Base-by-base conservation (phyloP, 2,329 filamentous ascomycete genomes). In the Botrytis fragariae region DNA sequence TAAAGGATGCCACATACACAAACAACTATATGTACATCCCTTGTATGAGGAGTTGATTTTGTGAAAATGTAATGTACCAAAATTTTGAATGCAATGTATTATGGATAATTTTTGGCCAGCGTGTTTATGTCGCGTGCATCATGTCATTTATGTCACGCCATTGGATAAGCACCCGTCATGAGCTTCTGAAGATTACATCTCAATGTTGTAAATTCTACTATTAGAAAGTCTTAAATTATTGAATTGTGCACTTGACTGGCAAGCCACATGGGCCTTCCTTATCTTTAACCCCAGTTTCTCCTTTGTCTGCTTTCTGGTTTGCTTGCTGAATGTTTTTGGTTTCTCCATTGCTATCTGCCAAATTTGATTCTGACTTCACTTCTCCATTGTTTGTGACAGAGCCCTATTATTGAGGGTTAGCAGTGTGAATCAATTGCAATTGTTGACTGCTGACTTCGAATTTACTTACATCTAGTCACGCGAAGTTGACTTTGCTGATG, bases 251-350 rank as follows among this genome's bases (percentile, higher is more conserved):
- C 80, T 95, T 95, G 69, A 85, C 84, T 45, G 93, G 93, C 78
- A 96, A 84, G 35, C 93, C 93, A 81, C 93, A 97, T 63, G 92
- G 92, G 0, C 93, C 91, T 79, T 91, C 88, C 73, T 87, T 87
- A 71, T 86, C 84, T 74, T 87, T 83, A 69, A 83, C 39, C 18
- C 35, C 12, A 22, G 37, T 48, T 61, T 45, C 39, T 32, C 39
- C 35, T 29, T 20, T n/a, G 35, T 74, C 60, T 75, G 75, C 54
- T 74, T 77, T 72, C 29, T 35, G 76, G 42, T 75, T 74, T n/a
- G 73, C 65, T 68, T 76, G 76, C 67, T 77, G 73, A 59, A 75
- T 78, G 62, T 78, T 75, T 62, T 77, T 73, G 51, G 77, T 79
- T 37, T 42, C 61, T 35, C 37, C 61, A 25, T 65, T 64, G 74